Evolutionary conservation across 108 stramenopile genomes (phyloP).

Genomic region (Aurantiochytrium sp.): DNA sequence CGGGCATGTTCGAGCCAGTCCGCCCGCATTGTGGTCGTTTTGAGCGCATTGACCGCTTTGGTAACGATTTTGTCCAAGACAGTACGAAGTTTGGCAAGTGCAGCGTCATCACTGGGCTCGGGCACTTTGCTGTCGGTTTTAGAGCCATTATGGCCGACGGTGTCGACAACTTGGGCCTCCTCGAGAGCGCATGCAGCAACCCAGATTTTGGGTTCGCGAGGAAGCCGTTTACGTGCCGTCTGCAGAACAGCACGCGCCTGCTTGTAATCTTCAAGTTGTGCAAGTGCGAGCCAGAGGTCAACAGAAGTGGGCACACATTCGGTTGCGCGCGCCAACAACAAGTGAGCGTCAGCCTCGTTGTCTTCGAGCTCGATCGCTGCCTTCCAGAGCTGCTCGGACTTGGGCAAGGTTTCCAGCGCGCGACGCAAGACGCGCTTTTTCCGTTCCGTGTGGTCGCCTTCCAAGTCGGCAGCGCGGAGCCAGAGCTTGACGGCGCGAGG

Average conservation of each 20-base stretch:
- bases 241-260: conserved; percentile 91
- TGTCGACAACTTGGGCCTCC: conserved; percentile 64
- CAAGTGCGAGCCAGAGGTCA: conserved; percentile 96
- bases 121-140: not conserved
- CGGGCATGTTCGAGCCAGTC: not conserved
- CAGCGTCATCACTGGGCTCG: conserved; percentile 32
- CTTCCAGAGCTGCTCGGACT: conserved; percentile 84
- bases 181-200: conserved; percentile 93
- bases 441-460: not conserved
- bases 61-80: conserved; percentile 68
- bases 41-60: conserved; percentile 62
- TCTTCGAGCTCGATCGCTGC: conserved; percentile 91
- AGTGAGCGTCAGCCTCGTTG: conserved; percentile 73
- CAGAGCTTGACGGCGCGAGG: conserved; percentile 63
- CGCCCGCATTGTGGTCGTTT: conserved; percentile 67
- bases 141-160: no score
- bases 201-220: conserved; percentile 84
- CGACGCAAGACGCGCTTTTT: conserved; percentile 90
- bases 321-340: conserved; percentile 83
- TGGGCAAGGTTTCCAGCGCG: conserved; percentile 83
- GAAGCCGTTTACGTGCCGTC: conserved; percentile 76
- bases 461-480: conserved; percentile 53
- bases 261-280: conserved; percentile 90
- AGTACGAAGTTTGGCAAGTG: not conserved
- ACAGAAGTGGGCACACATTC: conserved; percentile 87